A percentile compares a stretch with the other conserved stretches of the same genome.
phyloP scores from a whole-genome alignment of 805 yeast genomes.

The Candida tammaniensis region DNA sequence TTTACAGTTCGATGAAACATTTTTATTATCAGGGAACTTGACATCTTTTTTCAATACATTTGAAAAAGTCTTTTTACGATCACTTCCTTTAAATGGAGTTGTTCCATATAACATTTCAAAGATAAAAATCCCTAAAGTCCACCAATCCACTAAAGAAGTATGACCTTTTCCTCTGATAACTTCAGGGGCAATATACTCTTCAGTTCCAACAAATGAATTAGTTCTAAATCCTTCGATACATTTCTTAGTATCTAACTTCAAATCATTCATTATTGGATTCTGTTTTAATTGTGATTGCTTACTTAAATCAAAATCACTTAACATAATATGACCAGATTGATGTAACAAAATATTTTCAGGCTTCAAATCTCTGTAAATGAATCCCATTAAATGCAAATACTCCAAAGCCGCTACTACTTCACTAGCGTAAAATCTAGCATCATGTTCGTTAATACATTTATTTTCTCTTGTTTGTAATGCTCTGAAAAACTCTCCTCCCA shows the following conservation, averaged over 20 bases:
- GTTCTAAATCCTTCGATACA: slow-evolving; percentile 96
- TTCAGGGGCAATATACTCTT: slow-evolving; percentile 98
- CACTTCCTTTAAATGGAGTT: slow-evolving; percentile 93
- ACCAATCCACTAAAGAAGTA: slow-evolving; percentile 98
- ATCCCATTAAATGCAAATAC: slow-evolving; percentile 94
- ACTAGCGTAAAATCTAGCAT: slow-evolving; percentile 91
- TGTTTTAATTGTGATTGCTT: slow-evolving; percentile 80
- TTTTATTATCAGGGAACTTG: slow-evolving; percentile 61
- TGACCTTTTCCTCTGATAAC: slow-evolving; percentile 97
- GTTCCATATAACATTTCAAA: slow-evolving; percentile 95
- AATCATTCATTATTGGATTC: slow-evolving; percentile 62
- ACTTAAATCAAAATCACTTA: slow-evolving; percentile 92
- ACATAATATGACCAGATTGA: slow-evolving; percentile 97
- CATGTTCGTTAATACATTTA: slow-evolving; percentile 81
- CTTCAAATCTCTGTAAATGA: slow-evolving; percentile 91
- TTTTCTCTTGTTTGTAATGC: slow-evolving; percentile 89
- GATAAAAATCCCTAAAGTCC: slow-evolving; percentile 93
- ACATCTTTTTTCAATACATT: slow-evolving; percentile 84
- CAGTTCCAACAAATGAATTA: slow-evolving; percentile 98
- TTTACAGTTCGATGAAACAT: slow-evolving; percentile 73
- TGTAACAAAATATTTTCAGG: slow-evolving; percentile 94
- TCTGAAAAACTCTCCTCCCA: slow-evolving; percentile 98
- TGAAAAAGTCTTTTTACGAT: slow-evolving; percentile 84
- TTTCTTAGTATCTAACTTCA: slow-evolving; percentile 86
- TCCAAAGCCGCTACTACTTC: slow-evolving; percentile 97